Evolutionary conservation across 2,329 filamentous ascomycete species (phyloP), one percentile per base, ranked within the genome.

Genomic region (Talaromyces sp.): DNA sequence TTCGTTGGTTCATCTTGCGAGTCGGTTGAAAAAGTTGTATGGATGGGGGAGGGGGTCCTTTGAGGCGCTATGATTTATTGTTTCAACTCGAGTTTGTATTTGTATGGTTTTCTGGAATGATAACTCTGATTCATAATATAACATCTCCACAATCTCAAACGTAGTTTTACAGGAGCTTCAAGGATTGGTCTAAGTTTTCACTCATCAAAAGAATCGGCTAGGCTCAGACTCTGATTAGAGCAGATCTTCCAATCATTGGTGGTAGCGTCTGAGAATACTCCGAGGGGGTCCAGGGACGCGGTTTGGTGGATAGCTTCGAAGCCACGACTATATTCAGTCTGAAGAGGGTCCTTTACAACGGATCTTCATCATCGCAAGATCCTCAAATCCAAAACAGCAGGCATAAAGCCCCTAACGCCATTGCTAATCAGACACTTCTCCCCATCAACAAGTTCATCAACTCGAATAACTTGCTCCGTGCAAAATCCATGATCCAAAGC

Each of bases 361-460:
- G 1, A 6, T 6, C 5, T n/a, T n/a, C 6, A 10, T 56, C 35
- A 56, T 33, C 13, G n/a, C n/a, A 21, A 19, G 3, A 3, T 53
- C 25, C 53, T 48, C 33, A 65, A 60, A 25, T 69, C 58, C 22
- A 74, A 57, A 25, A 65, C 60, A 28, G 72, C 74, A n/a, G 60
- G 67, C 41, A 86, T 78, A 64, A 96, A 96, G 0, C 93, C 93
- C 63, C 88, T 82, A 1, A 93, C 88, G 0, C 89, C 91, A 71
- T 93, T 97, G 71, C 91, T 96, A 55, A 97, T 75, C 89, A 91
- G 96, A 61, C 92, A 88, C 55, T 86, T 80, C 71, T 97, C 92
- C 1, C 87, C 89, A 62, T 89, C 79, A 3, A 78, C 69, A 11
- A 96, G 71, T 6, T 85, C 85, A 11, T 80, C 75, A 2, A 77